Conservation (phyloP, 1,139 yeast genomes). For the Scheffersomyces segobiensis region DNA sequence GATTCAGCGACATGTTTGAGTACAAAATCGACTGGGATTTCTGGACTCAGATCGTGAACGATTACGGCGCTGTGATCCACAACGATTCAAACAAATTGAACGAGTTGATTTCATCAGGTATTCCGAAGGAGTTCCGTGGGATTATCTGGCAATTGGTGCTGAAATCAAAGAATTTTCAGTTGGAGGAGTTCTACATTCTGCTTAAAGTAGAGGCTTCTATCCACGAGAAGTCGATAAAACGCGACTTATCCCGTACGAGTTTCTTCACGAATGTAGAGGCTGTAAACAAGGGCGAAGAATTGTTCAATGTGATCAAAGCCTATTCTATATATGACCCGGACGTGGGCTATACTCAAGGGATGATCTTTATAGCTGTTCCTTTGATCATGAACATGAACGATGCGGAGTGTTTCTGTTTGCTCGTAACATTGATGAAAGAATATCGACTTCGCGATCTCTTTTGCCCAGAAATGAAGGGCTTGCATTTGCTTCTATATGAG, state of each 20-base stretch:
- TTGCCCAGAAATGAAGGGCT: conserved; percentile 90
- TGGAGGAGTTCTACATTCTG: conserved; percentile 69
- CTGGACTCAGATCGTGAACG: conserved; percentile 81
- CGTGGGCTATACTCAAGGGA: conserved; percentile 96
- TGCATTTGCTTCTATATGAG: conserved; percentile 80
- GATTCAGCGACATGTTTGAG: conserved; percentile 39
- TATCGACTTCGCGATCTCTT: conserved; percentile 77
- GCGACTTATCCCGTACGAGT: conserved; percentile 84
- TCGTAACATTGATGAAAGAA: conserved; percentile 81
- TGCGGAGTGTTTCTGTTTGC: conserved; percentile 79
- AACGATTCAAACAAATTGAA: conserved; percentile 61
- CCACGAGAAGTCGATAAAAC: conserved; percentile 74
- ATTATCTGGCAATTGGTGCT: conserved; percentile 90
- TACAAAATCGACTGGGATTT: conserved; percentile 72
- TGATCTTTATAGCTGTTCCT: conserved; percentile 91
- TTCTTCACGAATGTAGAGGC: conserved; percentile 67
- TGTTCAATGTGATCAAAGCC: conserved; percentile 76
- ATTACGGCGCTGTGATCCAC: conserved; percentile 67
- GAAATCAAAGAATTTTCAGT: conserved; percentile 69
- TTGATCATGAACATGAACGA: conserved; percentile 78
- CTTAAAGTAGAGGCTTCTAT: conserved; percentile 54
- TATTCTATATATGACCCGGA: conserved; percentile 86
- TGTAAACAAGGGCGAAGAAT: conserved; percentile 51
- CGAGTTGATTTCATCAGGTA: conserved; percentile 65
- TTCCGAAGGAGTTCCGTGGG: conserved; percentile 84